Conservation (phyloP, 371 early-diverging fungal genomes). For the Apophysomyces sp. region DNA sequence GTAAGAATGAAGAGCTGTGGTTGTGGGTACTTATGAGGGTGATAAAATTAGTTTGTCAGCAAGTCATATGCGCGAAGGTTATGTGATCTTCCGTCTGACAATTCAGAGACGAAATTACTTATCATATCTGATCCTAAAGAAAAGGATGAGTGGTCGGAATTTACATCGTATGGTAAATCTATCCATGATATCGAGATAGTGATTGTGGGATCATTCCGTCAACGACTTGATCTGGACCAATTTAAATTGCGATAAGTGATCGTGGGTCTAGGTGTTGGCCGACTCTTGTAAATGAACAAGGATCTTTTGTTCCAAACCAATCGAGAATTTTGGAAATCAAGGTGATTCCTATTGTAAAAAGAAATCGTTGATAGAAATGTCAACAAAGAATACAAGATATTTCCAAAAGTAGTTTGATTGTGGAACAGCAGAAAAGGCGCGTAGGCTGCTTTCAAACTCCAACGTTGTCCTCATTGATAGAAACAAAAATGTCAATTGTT, state of each 20-base stretch:
- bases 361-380: too few relatives aligned
- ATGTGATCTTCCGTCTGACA: not conserved
- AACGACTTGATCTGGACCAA: conserved; percentile 12
- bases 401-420: too few relatives aligned
- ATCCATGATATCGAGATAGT: conserved; percentile 11
- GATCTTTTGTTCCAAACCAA: too few relatives aligned
- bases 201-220: conserved; percentile 14
- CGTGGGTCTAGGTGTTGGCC: too few relatives aligned
- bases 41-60: not conserved
- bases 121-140: conserved; percentile 10
- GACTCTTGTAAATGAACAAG: too few relatives aligned
- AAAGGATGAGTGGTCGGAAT: conserved; percentile 5
- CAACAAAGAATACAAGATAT: too few relatives aligned
- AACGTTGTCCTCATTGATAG: too few relatives aligned
- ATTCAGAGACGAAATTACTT: conserved; percentile 1
- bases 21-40: not conserved
- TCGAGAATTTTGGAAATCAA: too few relatives aligned
- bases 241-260: not conserved
- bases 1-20: not conserved
- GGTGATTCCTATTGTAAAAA: too few relatives aligned
- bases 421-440: too few relatives aligned
- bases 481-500: too few relatives aligned
- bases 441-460: too few relatives aligned
- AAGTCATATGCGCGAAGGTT: not conserved
- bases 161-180: not conserved